These are phyloP conservation scores for Cyclotella sp. DNA, from an alignment of 108 stramenopile genomes.

Conservation along the genomic window DNA sequence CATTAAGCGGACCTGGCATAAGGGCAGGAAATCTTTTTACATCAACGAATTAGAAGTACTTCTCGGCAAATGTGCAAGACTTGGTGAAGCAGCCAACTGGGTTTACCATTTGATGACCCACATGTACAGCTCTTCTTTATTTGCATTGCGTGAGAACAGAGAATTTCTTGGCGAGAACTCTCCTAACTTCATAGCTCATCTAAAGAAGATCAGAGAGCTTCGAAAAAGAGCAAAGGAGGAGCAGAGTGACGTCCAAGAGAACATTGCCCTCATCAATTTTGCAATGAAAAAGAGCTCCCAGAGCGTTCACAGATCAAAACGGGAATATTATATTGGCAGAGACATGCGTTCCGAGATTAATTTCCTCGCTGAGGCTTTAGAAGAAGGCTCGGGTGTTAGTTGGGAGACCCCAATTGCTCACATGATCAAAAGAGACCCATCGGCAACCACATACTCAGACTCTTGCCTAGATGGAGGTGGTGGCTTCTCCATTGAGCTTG, in stretches of 20 bases:
- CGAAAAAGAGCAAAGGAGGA: not conserved
- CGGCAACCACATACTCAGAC: not conserved
- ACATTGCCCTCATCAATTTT: no score
- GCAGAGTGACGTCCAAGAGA: not conserved
- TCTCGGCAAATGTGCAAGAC: not conserved
- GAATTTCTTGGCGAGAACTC: not conserved
- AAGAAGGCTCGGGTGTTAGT: no score
- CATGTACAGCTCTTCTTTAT: not conserved
- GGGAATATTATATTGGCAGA: no score
- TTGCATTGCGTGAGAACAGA: not conserved
- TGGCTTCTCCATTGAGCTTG: not conserved
- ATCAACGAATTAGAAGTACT: constrained; percentile 8
- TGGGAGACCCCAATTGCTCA: constrained; percentile 1
- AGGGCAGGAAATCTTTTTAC: not conserved
- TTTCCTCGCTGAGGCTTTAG: no score
- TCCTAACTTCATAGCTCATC: not conserved
- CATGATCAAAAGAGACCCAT: not conserved
- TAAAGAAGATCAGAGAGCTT: not conserved
- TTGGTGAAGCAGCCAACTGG: constrained; percentile 17
- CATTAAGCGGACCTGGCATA: not conserved
- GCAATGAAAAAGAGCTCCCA: no score
- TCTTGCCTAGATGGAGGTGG: not conserved
- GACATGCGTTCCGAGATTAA: no score
- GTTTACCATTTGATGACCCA: constrained; percentile 15
- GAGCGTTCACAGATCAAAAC: no score